Evolutionary conservation across 306 rosid genomes (phyloP).

Genomic region (Glycine latifolia): DNA sequence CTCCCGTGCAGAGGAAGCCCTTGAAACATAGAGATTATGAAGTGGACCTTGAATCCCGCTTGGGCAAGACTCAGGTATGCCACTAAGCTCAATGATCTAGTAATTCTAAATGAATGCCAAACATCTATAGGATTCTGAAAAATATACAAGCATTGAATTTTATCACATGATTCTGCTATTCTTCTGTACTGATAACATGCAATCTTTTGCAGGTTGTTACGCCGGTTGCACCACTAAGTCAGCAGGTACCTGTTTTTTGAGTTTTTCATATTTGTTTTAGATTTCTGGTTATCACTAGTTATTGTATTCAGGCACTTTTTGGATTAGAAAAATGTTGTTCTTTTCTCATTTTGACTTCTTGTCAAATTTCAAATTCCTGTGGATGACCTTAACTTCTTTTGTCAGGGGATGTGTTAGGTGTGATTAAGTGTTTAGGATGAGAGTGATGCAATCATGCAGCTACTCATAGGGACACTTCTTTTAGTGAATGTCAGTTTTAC

Average conservation of each 20-base stretch:
- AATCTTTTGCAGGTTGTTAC: constrained; percentile 87
- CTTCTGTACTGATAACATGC: constrained; percentile 20
- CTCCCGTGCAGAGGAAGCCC: constrained; percentile 89
- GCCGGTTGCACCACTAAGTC: constrained; percentile 96
- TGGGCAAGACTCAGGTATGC: constrained; percentile 93
- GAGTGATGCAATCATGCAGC: background rate
- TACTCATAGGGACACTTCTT: background rate
- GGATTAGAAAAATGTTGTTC: background rate
- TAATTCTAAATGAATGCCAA: background rate
- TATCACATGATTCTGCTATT: too few relatives aligned
- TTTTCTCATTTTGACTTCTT: background rate
- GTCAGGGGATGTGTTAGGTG: background rate
- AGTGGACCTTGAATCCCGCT: constrained; percentile 93
- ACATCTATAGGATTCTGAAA: background rate
- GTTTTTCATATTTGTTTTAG: constrained; percentile 14
- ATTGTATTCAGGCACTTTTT: background rate
- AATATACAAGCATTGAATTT: background rate
- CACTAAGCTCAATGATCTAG: background rate
- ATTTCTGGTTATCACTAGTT: background rate
- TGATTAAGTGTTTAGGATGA: constrained; percentile 26
- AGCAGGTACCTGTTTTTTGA: constrained; percentile 71
- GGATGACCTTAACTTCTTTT: background rate
- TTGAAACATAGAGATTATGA: constrained; percentile 96
- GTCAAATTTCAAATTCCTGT: background rate
- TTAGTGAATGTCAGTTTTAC: constrained; percentile 13